Conservation (phyloP, 768 basidiomycete genomes). For the Boletus patriciae region DNA sequence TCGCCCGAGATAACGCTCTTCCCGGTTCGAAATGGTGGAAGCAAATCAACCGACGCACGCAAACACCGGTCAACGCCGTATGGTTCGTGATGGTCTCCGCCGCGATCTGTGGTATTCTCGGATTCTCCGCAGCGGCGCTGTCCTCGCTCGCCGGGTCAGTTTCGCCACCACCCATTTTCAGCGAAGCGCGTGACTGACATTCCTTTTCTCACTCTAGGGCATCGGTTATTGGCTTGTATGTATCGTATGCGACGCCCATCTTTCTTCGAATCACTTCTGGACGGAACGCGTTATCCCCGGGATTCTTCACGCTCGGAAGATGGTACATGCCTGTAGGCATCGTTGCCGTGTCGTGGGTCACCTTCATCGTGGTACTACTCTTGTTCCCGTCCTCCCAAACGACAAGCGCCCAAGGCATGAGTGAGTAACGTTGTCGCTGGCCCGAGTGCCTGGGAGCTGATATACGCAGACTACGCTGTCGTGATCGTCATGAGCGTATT, state of each 20-base stretch:
- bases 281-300: conserved; percentile 53
- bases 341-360: conserved; percentile 65
- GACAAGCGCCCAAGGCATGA: conserved; percentile 50
- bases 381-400: conserved; percentile 52
- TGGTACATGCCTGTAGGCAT: conserved; percentile 61
- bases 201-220: conserved; percentile 41
- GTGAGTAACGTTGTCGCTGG: conserved; percentile 38
- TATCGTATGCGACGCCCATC: conserved; percentile 63
- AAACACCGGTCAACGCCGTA: conserved; percentile 73
- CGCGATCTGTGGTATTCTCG: conserved; percentile 59
- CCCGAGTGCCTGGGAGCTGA: background rate
- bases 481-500: conserved; percentile 67
- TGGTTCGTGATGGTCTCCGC: conserved; percentile 67
- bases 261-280: conserved; percentile 72
- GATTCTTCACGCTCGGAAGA: conserved; percentile 59
- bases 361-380: conserved; percentile 58
- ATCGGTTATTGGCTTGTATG: conserved; percentile 70
- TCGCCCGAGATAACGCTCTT: conserved; percentile 71
- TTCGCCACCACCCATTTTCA: too few species aligned
- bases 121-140: conserved; percentile 63
- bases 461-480: conserved; percentile 58
- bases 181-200: background rate
- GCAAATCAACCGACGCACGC: conserved; percentile 53
- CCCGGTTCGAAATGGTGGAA: conserved; percentile 75
- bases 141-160: conserved; percentile 66